Conservation (phyloP, 2,329 filamentous ascomycete species). For the Aspergillus fijiensis region DNA sequence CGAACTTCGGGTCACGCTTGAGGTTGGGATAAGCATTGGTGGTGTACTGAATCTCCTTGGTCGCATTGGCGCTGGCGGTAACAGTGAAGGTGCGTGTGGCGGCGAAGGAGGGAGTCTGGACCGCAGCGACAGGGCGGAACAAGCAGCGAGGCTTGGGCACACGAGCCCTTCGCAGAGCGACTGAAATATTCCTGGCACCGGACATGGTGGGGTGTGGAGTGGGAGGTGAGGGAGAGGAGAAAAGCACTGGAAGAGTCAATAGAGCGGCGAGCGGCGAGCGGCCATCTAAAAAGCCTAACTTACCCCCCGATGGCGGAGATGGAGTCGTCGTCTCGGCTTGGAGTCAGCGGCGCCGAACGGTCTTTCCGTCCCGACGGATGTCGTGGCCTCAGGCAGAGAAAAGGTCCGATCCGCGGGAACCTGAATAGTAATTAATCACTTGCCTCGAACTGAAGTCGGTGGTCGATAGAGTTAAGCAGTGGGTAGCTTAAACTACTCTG, state of each 20-base stretch:
- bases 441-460: too few relatives aligned
- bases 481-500: too few relatives aligned
- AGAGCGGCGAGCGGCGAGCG: not conserved
- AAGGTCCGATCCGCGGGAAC: too few relatives aligned
- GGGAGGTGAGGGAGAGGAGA: not conserved
- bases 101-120: constrained; percentile 16
- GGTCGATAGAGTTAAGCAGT: too few relatives aligned
- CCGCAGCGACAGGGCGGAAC: constrained; percentile 24
- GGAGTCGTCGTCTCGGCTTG: not conserved
- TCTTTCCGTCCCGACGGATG: constrained; percentile 7
- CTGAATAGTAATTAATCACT: too few relatives aligned
- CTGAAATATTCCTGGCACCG: constrained; percentile 30
- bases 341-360: not conserved
- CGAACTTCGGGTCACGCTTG: constrained; percentile 74
- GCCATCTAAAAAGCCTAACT: constrained; percentile 16
- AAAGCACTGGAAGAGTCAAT: not conserved
- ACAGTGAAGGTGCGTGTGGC: constrained; percentile 32
- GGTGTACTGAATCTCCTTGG: constrained; percentile 66
- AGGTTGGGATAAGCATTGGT: constrained; percentile 77
- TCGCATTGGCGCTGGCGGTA: constrained; percentile 27
- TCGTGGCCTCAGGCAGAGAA: not conserved
- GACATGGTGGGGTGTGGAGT: constrained; percentile 27
- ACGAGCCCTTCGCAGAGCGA: constrained; percentile 34
- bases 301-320: constrained; percentile 1
- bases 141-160: constrained; percentile 29